Percentiles rank a stretch among this genome's conserved stretches.
Evolutionary conservation across 371 early-diverging fungal genomes (phyloP).

Genomic region (Lichtheimia corymbifera): DNA sequence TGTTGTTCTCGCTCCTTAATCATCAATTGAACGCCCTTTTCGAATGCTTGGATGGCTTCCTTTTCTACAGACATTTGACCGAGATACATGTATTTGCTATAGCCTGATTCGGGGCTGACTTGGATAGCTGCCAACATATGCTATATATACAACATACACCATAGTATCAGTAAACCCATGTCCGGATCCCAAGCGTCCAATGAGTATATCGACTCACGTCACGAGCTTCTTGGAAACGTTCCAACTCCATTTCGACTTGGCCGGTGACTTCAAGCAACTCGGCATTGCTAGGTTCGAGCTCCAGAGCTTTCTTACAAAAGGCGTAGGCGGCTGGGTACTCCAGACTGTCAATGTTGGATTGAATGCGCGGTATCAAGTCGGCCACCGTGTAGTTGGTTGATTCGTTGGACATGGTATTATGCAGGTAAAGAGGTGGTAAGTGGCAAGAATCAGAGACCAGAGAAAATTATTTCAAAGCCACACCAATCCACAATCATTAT

Average conservation of each 20-base stretch:
- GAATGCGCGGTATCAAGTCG: constrained; percentile 68
- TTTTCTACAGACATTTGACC: constrained; percentile 83
- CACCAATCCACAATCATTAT: too few relatives aligned
- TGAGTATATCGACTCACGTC: constrained; percentile 42
- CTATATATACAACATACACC: constrained; percentile 22
- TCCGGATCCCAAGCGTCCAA: not conserved
- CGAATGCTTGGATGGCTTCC: constrained; percentile 79
- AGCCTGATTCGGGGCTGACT: constrained; percentile 69
- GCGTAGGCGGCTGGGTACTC: constrained; percentile 74
- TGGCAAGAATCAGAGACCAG: too few relatives aligned
- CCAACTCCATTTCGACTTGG: constrained; percentile 76
- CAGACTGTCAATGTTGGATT: constrained; percentile 75
- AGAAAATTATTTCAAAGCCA: too few relatives aligned
- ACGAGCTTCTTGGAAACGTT: constrained; percentile 66
- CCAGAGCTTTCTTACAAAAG: constrained; percentile 72
- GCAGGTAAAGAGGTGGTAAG: not conserved
- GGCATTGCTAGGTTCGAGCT: constrained; percentile 64
- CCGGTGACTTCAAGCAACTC: constrained; percentile 72
- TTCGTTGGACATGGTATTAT: not conserved
- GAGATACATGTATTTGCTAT: constrained; percentile 86
- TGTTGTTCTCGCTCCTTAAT: constrained; percentile 29
- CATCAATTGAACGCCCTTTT: constrained; percentile 81
- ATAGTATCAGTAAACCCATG: too few relatives aligned
- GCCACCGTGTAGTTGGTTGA: constrained; percentile 51
- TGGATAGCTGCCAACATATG: constrained; percentile 70